Conservation (phyloP, 2,329 filamentous ascomycete genomes). For the Colletotrichum higginsianum region DNA sequence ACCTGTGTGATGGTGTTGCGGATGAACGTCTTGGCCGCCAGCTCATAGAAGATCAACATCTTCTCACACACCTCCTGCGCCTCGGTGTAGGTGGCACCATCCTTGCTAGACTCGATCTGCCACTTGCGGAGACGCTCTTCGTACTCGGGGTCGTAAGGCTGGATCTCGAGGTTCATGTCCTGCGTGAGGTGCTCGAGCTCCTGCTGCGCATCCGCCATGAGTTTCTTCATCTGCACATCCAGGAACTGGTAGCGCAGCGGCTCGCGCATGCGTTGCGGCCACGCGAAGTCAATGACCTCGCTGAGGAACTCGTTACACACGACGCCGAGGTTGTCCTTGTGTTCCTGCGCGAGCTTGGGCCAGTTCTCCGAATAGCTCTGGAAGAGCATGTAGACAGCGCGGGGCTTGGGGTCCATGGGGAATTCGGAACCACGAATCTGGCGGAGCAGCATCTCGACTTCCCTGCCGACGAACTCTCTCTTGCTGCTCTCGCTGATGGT, state of each 20-base stretch:
- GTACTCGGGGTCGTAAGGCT: conserved; percentile 68
- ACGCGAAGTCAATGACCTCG: conserved; percentile 66
- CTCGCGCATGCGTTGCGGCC: conserved; percentile 66
- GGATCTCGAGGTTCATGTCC: conserved; percentile 67
- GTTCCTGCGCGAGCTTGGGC: conserved; percentile 66
- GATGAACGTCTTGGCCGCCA: conserved; percentile 67
- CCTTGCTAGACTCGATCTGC: conserved; percentile 59
- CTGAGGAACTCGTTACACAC: conserved; percentile 69
- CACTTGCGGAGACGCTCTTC: conserved; percentile 65
- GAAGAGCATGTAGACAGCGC: conserved; percentile 68
- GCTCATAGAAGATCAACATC: conserved; percentile 70
- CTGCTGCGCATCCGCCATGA: conserved; percentile 62
- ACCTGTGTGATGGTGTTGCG: conserved; percentile 68
- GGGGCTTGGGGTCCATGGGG: conserved; percentile 67
- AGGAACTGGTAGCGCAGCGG: conserved; percentile 65
- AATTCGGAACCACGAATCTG: conserved; percentile 68
- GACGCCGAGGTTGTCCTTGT: conserved; percentile 68
- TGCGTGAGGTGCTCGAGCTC: conserved; percentile 63
- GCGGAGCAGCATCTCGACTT: conserved; percentile 64
- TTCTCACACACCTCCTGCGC: conserved; percentile 69
- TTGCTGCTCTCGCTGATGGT: conserved; percentile 57
- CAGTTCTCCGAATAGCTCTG: conserved; percentile 68
- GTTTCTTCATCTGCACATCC: conserved; percentile 62
- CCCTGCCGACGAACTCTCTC: conserved; percentile 62
- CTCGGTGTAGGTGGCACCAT: conserved; percentile 64